These are phyloP conservation scores for Trifolium fragiferum DNA, from an alignment of 306 rosid species.

Conservation along the genomic window DNA sequence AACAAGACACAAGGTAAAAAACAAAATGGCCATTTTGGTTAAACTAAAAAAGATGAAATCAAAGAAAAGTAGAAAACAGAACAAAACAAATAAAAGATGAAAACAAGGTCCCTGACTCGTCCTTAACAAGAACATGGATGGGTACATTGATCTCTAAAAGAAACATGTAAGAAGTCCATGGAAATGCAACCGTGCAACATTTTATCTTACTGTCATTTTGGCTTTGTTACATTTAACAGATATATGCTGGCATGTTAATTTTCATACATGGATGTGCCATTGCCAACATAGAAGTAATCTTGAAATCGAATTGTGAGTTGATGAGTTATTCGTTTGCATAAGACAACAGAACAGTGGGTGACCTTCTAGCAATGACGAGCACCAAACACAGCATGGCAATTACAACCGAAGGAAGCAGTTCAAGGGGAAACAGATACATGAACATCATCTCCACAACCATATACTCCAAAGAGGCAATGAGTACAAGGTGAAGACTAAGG, in stretches of 20 bases:
- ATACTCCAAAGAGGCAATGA: background rate
- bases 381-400: background rate
- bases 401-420: background rate
- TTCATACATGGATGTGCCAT: background rate
- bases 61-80: background rate
- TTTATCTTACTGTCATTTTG: slow-evolving; percentile 9
- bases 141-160: background rate
- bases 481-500: background rate
- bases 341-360: background rate
- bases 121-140: background rate
- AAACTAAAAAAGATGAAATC: background rate
- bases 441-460: background rate
- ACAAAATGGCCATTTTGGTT: background rate
- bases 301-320: background rate
- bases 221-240: background rate
- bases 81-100: background rate
- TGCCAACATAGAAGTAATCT: background rate
- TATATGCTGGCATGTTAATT: background rate
- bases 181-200: background rate
- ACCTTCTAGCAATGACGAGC: background rate
- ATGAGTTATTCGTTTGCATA: background rate
- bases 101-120: background rate
- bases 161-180: background rate
- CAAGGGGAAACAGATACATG: background rate
- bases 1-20: background rate